Percentiles rank a stretch among this genome's conserved stretches.
phyloP scores from a whole-genome alignment of 768 basidiomycete genomes.

The Leucocoprinus birnbaumii region DNA sequence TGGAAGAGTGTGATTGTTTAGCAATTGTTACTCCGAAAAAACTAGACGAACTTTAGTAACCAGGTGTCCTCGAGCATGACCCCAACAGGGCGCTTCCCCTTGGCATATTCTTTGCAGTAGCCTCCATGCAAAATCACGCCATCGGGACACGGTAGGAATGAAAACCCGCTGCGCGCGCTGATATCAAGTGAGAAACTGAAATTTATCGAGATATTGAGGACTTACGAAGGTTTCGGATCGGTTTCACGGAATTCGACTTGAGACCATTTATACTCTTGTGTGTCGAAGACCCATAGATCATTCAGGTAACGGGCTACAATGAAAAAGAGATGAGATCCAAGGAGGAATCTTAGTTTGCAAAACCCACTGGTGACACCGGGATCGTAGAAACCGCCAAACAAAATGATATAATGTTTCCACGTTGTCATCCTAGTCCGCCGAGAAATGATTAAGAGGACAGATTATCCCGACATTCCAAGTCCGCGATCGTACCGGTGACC shows the following conservation, averaged over 20 bases:
- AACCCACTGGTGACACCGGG: conserved; percentile 74
- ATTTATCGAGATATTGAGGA: conserved; percentile 5
- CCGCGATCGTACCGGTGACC: conserved; percentile 64
- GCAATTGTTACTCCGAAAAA: not conserved
- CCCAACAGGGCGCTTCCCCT: conserved; percentile 82
- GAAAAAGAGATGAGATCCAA: not conserved
- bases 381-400: conserved; percentile 92
- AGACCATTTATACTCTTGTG: conserved; percentile 83
- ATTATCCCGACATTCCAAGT: conserved; percentile 14
- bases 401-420: conserved; percentile 84
- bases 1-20: not conserved
- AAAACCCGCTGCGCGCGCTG: conserved; percentile 81
- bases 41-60: conserved; percentile 62
- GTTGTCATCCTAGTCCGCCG: conserved; percentile 65
- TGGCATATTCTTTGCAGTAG: conserved; percentile 86
- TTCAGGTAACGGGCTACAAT: conserved; percentile 71
- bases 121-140: conserved; percentile 85
- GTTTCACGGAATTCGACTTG: conserved; percentile 72
- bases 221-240: conserved; percentile 72
- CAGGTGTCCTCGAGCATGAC: conserved; percentile 91
- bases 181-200: not conserved
- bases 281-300: conserved; percentile 85
- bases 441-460: not conserved
- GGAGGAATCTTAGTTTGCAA: not conserved
- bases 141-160: conserved; percentile 74